A percentile compares a stretch with the other conserved stretches of the same genome.
phyloP scores from a whole-genome alignment of 208 protist species.

The Wallacemonas sp. region DNA sequence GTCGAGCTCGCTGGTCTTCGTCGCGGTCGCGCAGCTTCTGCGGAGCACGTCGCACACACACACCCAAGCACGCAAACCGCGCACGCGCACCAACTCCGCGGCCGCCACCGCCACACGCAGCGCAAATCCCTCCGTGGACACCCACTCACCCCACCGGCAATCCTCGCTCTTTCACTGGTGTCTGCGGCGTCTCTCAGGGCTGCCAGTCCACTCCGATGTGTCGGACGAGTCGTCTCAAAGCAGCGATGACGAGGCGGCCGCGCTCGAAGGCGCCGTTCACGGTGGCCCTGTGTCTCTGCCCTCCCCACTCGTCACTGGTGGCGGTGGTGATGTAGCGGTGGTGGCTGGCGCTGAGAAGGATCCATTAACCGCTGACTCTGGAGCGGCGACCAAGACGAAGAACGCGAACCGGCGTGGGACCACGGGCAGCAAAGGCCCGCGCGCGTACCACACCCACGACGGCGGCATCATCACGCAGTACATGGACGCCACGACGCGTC shows the following conservation, averaged over 20 bases:
- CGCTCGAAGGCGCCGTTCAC: not conserved
- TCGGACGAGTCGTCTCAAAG: too few relatives aligned
- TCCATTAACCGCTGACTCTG: not conserved
- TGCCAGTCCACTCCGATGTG: too few relatives aligned
- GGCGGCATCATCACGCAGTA: constrained; percentile 22
- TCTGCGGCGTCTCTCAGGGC: constrained; percentile 3
- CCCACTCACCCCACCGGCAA: too few relatives aligned
- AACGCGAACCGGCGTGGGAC: not conserved
- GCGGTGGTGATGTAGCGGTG: too few relatives aligned
- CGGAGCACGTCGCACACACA: not conserved
- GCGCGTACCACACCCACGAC: constrained; percentile 15
- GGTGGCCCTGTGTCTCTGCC: too few relatives aligned
- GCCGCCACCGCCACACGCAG: not conserved
- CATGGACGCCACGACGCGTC: constrained; percentile 11
- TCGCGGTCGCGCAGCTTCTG: constrained; percentile 11
- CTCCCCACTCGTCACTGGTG: too few relatives aligned
- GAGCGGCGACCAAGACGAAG: too few relatives aligned
- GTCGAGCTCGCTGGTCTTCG: not conserved
- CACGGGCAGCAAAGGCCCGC: constrained; percentile 6
- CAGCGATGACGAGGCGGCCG: not conserved
- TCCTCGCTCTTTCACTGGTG: constrained; percentile 9
- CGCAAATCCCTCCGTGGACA: not conserved
- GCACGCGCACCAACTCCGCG: not conserved
- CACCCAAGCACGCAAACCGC: not conserved
- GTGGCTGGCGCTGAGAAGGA: not conserved